A percentile compares a stretch with the other conserved stretches of the same genome.
These are phyloP conservation scores for Pseudocercospora pini-densiflorae DNA, from an alignment of 2,329 filamentous ascomycete genomes.

Conservation along the genomic window DNA sequence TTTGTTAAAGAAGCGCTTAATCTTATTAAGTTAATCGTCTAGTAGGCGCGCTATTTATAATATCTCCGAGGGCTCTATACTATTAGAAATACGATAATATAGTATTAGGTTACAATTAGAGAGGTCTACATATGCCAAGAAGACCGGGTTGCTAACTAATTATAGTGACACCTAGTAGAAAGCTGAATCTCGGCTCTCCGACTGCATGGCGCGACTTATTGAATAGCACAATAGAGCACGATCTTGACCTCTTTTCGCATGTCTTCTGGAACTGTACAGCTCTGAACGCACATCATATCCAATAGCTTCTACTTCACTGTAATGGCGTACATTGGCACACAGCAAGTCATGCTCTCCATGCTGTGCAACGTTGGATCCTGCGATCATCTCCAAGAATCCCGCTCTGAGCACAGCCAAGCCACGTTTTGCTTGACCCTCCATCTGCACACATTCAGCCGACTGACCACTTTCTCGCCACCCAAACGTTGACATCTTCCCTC, in stretches of 20 bases:
- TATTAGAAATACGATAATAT: too few species aligned
- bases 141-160: too few species aligned
- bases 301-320: neutral
- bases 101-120: too few species aligned
- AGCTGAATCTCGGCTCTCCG: too few species aligned
- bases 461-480: neutral
- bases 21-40: too few species aligned
- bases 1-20: too few species aligned
- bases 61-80: too few species aligned
- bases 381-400: neutral
- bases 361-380: neutral
- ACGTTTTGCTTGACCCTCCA: neutral
- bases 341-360: neutral
- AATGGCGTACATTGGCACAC: neutral
- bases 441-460: slow-evolving; percentile 6
- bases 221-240: too few species aligned
- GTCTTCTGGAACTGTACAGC: neutral
- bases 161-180: too few species aligned
- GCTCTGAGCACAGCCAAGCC: slow-evolving; percentile 2
- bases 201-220: too few species aligned
- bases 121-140: too few species aligned
- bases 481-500: neutral
- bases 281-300: neutral
- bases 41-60: too few species aligned
- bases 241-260: neutral